A percentile compares a stretch with the other conserved stretches of the same genome.
Conservation (phyloP, 352 stramenopile species). For the Pythium aquatile region DNA sequence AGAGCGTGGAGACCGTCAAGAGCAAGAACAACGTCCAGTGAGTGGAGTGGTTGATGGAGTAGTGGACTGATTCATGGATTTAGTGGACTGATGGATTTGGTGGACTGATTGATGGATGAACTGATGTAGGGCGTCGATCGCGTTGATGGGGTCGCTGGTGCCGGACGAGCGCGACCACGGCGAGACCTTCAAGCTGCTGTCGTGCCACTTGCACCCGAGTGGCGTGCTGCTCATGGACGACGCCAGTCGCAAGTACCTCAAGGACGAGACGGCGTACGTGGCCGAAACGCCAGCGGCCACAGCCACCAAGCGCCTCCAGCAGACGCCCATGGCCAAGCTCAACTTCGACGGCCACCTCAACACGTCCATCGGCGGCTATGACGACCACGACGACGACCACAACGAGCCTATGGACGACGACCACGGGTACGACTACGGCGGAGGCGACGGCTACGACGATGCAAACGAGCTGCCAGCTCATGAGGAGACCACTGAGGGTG, state of each 20-base stretch:
- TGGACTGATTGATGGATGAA: conserved; percentile 4
- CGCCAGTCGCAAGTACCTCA: conserved; percentile 69
- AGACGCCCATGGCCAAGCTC: conserved; percentile 27
- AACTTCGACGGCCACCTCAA: conserved; percentile 29
- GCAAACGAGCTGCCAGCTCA: conserved; percentile 2
- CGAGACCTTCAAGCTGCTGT: conserved; percentile 84
- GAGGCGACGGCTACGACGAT: conserved; percentile 32
- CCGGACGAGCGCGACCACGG: conserved; percentile 75
- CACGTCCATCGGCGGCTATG: conserved; percentile 20
- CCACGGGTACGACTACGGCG: conserved; percentile 29
- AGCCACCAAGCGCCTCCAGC: conserved; percentile 15
- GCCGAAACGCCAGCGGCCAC: not conserved
- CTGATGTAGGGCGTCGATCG: conserved; percentile 57
- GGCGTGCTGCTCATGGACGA: conserved; percentile 81
- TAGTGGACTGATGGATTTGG: conserved; percentile 6
- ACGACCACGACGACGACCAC: conserved; percentile 30
- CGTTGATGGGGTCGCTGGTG: conserved; percentile 78
- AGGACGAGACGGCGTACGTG: conserved; percentile 14
- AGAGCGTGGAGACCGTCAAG: conserved; percentile 17
- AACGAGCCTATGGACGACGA: conserved; percentile 26
- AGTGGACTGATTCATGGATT: not conserved
- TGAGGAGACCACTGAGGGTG: conserved; percentile 11
- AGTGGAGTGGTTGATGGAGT: conserved; percentile 12
- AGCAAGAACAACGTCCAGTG: conserved; percentile 75
- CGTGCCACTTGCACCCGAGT: conserved; percentile 67